A percentile compares a stretch with the other conserved stretches of the same genome.
phyloP scores from a whole-genome alignment of 1,139 yeast species.

The Blastobotrys persicus region DNA sequence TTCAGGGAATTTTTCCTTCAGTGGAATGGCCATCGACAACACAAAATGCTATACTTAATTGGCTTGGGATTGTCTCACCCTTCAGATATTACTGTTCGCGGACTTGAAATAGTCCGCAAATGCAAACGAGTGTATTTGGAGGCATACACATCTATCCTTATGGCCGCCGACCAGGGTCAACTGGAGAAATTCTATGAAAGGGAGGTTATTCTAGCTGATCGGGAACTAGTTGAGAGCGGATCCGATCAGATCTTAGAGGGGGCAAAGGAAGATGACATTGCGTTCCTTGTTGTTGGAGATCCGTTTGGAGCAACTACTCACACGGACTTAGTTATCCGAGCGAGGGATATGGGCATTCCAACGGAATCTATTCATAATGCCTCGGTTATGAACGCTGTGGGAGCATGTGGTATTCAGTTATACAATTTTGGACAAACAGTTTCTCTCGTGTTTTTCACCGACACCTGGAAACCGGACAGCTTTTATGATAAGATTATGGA shows the following conservation, averaged over 20 bases:
- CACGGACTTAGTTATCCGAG: slow-evolving; percentile 87
- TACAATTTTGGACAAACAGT: slow-evolving; percentile 97
- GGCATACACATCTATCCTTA: slow-evolving; percentile 90
- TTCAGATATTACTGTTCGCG: slow-evolving; percentile 90
- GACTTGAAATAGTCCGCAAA: slow-evolving; percentile 75
- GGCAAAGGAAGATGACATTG: slow-evolving; percentile 78
- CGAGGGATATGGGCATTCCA: slow-evolving; percentile 73
- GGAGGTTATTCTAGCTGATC: slow-evolving; percentile 81
- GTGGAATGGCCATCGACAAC: no score
- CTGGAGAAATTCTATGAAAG: slow-evolving; percentile 80
- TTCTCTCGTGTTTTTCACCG: slow-evolving; percentile 92
- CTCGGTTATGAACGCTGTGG: slow-evolving; percentile 96
- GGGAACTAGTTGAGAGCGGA: slow-evolving; percentile 90
- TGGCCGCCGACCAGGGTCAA: slow-evolving; percentile 75
- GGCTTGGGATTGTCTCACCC: slow-evolving; percentile 92
- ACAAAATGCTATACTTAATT: slow-evolving; percentile 80
- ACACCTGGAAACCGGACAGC: slow-evolving; percentile 92
- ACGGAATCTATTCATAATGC: slow-evolving; percentile 92
- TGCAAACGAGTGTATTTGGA: slow-evolving; percentile 90
- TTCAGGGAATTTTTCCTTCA: no score
- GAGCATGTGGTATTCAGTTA: slow-evolving; percentile 93
- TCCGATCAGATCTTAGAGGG: slow-evolving; percentile 75
- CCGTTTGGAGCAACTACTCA: slow-evolving; percentile 98
- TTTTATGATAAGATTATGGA: slow-evolving; percentile 88
- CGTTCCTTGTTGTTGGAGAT: slow-evolving; percentile 94